Percentiles rank a stretch among this genome's conserved stretches.
Conservation (phyloP, 164 flowering plant genomes). For the Macadamia integrifolia region DNA sequence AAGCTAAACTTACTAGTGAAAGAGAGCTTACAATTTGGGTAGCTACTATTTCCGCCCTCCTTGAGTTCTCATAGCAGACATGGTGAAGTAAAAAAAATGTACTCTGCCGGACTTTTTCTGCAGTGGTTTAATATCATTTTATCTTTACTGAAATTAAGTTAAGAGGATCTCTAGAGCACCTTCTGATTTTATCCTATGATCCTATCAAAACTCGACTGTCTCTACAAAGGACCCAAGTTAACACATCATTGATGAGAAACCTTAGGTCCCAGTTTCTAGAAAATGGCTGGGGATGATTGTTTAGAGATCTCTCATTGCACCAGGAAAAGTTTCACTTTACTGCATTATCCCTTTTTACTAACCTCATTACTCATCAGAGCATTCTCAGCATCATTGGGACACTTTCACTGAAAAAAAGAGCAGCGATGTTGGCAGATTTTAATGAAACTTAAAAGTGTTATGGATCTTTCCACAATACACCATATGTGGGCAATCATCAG, state of each 20-base stretch:
- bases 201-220: not conserved
- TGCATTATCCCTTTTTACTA: too few relatives aligned
- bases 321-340: too few relatives aligned
- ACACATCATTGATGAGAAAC: not conserved
- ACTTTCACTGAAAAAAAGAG: too few relatives aligned
- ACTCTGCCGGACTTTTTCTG: not conserved
- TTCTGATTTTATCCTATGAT: not conserved
- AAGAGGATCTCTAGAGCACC: not conserved
- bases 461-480: too few relatives aligned
- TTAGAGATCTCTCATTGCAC: not conserved
- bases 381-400: too few relatives aligned
- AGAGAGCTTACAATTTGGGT: constrained; percentile 74
- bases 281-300: not conserved
- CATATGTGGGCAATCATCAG: too few relatives aligned
- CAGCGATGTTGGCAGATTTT: too few relatives aligned
- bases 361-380: too few relatives aligned
- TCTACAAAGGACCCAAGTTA: not conserved
- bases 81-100: not conserved
- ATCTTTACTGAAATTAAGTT: not conserved
- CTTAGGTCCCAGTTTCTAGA: not conserved
- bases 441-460: too few relatives aligned
- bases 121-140: not conserved
- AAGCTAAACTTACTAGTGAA: constrained; percentile 64
- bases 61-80: not conserved
- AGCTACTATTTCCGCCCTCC: constrained; percentile 14